Percentiles rank a stretch among this genome's conserved stretches.
Conservation (phyloP, 371 early-diverging fungal genomes). For the Rhizopus stolonifer region DNA sequence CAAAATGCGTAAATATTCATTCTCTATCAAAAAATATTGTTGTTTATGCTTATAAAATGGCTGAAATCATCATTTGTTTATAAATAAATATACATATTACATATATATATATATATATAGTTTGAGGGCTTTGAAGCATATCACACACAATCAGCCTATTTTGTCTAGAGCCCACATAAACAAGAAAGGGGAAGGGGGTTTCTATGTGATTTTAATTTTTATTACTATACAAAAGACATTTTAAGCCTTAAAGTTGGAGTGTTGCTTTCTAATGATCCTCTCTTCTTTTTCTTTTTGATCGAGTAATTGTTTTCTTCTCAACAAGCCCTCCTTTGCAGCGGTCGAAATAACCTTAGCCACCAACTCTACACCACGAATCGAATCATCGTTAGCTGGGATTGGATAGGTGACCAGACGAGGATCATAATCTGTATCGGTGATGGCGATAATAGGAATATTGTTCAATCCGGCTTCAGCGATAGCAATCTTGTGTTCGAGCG, state of each 20-base stretch:
- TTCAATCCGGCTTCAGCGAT: constrained; percentile 79
- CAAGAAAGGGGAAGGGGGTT: too few species aligned
- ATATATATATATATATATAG: background rate
- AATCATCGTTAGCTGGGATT: constrained; percentile 97
- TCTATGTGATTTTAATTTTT: too few species aligned
- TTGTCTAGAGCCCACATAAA: too few species aligned
- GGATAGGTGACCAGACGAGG: constrained; percentile 89
- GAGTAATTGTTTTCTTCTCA: constrained; percentile 42
- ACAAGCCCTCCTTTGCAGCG: constrained; percentile 73
- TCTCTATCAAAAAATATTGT: background rate
- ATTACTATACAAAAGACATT: background rate
- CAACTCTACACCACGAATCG: constrained; percentile 75
- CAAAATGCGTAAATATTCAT: background rate
- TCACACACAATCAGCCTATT: too few species aligned
- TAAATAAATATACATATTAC: too few species aligned
- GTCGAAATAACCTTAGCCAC: constrained; percentile 81
- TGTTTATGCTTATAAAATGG: constrained; percentile 4
- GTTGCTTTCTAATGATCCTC: constrained; percentile 22
- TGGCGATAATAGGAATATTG: constrained; percentile 88
- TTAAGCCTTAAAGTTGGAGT: constrained; percentile 8
- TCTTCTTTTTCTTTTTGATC: constrained; percentile 38
- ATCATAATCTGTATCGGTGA: constrained; percentile 93
- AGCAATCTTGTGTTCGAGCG: constrained; percentile 77
- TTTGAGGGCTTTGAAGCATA: too few species aligned
- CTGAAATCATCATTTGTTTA: background rate